Percentiles rank a stretch among this genome's conserved stretches.
Evolutionary conservation across 306 rosid genomes (phyloP).

Genomic region (Hippophae gyantsensis): DNA sequence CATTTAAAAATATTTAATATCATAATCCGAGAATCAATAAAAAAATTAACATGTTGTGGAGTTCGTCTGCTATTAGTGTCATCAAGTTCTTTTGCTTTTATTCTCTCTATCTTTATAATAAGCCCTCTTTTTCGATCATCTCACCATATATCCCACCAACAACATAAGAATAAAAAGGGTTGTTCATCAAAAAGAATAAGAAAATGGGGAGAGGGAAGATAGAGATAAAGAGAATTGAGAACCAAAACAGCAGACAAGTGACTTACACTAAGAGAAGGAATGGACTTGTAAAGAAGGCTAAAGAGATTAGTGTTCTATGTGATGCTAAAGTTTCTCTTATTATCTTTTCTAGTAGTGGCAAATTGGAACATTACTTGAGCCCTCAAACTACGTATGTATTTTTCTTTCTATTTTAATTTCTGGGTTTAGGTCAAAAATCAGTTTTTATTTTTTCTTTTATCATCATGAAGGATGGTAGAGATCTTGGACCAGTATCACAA

Average conservation of each 20-base stretch:
- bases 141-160: slow-evolving; percentile 12
- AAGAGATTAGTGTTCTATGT: slow-evolving; percentile 75
- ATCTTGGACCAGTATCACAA: slow-evolving; percentile 62
- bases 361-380: slow-evolving; percentile 62
- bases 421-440: not conserved
- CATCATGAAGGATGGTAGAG: slow-evolving; percentile 46
- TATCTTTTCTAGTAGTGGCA: slow-evolving; percentile 48
- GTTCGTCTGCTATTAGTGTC: too few relatives aligned
- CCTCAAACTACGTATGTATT: slow-evolving; percentile 49
- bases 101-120: slow-evolving; percentile 2
- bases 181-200: not conserved
- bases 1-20: too few relatives aligned
- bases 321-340: slow-evolving; percentile 77
- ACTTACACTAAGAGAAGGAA: slow-evolving; percentile 76
- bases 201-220: slow-evolving; percentile 95
- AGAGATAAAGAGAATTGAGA: slow-evolving; percentile 91
- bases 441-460: not conserved
- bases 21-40: too few relatives aligned
- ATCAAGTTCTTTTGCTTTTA: not conserved
- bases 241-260: slow-evolving; percentile 74
- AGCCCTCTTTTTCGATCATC: not conserved
- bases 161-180: not conserved
- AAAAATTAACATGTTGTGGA: too few relatives aligned
- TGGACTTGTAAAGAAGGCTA: slow-evolving; percentile 80
- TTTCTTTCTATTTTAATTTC: not conserved